A percentile compares a stretch with the other conserved stretches of the same genome.
These are phyloP conservation scores for Colletotrichum kahawae DNA, from an alignment of 2,329 filamentous ascomycete species.

Conservation along the genomic window DNA sequence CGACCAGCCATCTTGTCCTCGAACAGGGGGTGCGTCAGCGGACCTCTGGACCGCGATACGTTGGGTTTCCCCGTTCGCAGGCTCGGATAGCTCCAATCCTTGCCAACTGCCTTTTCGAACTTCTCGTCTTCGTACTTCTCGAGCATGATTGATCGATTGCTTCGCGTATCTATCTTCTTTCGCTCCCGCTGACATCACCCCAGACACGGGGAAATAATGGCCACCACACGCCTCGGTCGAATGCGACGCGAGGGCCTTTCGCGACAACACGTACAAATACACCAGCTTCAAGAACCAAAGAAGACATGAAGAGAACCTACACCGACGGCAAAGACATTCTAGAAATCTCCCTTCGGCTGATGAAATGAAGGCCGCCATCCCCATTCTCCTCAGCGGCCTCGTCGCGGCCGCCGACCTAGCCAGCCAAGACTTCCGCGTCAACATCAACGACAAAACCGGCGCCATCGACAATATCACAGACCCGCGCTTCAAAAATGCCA, in stretches of 20 bases:
- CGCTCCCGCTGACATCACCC: not conserved
- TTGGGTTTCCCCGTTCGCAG: not conserved
- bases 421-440: slow-evolving; percentile 2
- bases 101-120: not conserved
- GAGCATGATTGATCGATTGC: not conserved
- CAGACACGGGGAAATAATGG: not conserved
- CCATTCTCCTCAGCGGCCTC: not conserved
- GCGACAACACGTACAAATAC: not conserved
- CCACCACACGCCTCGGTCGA: not conserved
- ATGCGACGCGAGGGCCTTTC: not conserved
- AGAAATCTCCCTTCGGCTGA: not conserved
- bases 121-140: not conserved
- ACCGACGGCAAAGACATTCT: not conserved
- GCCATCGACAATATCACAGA: not conserved
- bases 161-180: not conserved
- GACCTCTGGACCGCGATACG: not conserved
- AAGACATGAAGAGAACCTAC: not conserved
- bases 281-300: not conserved
- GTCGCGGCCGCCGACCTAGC: not conserved
- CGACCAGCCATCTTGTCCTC: not conserved
- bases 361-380: not conserved
- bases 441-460: slow-evolving; percentile 1
- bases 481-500: not conserved
- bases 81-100: not conserved
- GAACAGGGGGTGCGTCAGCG: not conserved